Base-by-base conservation (phyloP, 129 eudicot species). In the Escallonia herrerae region DNA sequence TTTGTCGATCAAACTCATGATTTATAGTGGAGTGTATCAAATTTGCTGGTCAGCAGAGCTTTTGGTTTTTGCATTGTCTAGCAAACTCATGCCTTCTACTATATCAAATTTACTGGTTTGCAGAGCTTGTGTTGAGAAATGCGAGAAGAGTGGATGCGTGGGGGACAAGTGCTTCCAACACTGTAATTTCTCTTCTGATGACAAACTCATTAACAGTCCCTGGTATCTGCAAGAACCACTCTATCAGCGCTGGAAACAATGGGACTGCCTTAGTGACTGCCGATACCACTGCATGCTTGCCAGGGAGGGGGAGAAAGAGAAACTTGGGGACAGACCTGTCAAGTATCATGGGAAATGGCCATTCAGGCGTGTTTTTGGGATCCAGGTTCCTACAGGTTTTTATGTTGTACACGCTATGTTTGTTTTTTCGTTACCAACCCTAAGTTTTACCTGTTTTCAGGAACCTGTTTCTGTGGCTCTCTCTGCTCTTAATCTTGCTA, bases 221-320 rank as follows among this genome's bases (percentile, higher is more conserved):
- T 89, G 97, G 99, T 94, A 89, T 70, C 90, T 89, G 41, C 99
- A 94, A 84, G 99, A 94, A 76, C 99, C 99, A 41, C 94, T 94
- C 5, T 94, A 94, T 69, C 73, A 77, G 65, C 84, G 76, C 70
- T 94, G 99, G 99, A 94, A 94, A 76, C 85, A 82, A 69, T 94
- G 97, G 99, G 99, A 94, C 75, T 94, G 99, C 79, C 93, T 69
- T 14, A 86, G 94, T 75, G 91, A 93, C 77, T 94, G 99, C 66
- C 72, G 95, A 72, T 89, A 94, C 66, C 75, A 86, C 51, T 91
- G 98, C 62, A 88, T 91, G 96, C 85, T 91, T 77, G 81, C 80
- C 71, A 83, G 95, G 69, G 98, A 91, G 71, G 88, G 88, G 75
- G 95, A 87, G 69, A 75, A 96, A 67, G 72, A 67, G 56, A 82